A percentile compares a stretch with the other conserved stretches of the same genome.
Evolutionary conservation across 2,329 filamentous ascomycete species (phyloP).

Genomic region (Colletotrichum agaves): DNA sequence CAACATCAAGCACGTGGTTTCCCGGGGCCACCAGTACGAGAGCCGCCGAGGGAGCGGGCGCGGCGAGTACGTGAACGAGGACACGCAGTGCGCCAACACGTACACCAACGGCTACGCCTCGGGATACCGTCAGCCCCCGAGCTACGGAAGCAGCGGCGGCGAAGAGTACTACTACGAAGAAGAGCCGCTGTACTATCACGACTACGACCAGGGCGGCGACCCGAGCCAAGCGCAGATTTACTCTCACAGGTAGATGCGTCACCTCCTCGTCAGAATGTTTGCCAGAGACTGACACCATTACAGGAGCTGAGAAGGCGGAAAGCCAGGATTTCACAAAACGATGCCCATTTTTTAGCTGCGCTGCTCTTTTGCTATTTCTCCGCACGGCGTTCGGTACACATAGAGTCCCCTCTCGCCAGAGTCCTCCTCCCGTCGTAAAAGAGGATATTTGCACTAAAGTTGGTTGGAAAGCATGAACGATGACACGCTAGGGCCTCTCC

Average conservation of each 20-base stretch:
- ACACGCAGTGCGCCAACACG: slow-evolving; percentile 44
- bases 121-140: slow-evolving; percentile 42
- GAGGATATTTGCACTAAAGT: too few relatives aligned
- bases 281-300: background rate
- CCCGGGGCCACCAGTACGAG: slow-evolving; percentile 61
- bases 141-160: slow-evolving; percentile 47
- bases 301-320: background rate
- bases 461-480: too few relatives aligned
- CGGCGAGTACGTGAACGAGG: slow-evolving; percentile 50
- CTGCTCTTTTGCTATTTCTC: too few relatives aligned
- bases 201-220: slow-evolving; percentile 37
- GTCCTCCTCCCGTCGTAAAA: too few relatives aligned
- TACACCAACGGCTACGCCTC: slow-evolving; percentile 38
- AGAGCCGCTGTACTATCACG: slow-evolving; percentile 37
- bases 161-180: slow-evolving; percentile 50
- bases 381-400: too few relatives aligned
- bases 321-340: background rate
- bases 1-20: slow-evolving; percentile 66
- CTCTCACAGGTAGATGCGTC: background rate
- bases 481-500: too few relatives aligned
- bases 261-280: background rate
- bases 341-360: background rate
- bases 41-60: slow-evolving; percentile 55
- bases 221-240: slow-evolving; percentile 8
- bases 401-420: too few relatives aligned